These are phyloP conservation scores for Nakazawaea ambrosiae DNA, from an alignment of 805 yeast genomes.

Conservation along the genomic window DNA sequence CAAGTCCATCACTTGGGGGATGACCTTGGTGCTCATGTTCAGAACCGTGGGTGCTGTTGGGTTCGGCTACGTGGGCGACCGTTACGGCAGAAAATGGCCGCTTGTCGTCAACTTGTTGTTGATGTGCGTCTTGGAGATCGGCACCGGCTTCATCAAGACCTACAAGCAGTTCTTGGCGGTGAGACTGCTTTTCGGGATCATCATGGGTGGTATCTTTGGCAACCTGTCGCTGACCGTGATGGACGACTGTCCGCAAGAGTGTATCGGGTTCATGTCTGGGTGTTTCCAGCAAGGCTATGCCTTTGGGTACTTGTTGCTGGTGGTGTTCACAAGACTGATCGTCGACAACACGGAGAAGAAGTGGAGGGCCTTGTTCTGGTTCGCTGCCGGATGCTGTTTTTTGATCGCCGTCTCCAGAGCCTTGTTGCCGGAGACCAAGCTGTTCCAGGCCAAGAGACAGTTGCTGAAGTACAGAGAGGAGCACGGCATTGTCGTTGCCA, in stretches of 20 bases:
- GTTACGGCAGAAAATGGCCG: slow-evolving; percentile 57
- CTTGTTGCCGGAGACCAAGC: slow-evolving; percentile 44
- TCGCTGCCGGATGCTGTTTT: slow-evolving; percentile 53
- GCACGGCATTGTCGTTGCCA: slow-evolving; percentile 23
- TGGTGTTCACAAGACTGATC: slow-evolving; percentile 58
- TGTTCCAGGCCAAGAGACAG: slow-evolving; percentile 36
- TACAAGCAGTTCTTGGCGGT: slow-evolving; percentile 54
- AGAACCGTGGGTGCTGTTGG: slow-evolving; percentile 58
- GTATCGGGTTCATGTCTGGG: slow-evolving; percentile 57
- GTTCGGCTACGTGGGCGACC: slow-evolving; percentile 56
- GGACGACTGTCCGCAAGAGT: slow-evolving; percentile 44
- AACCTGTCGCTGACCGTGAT: slow-evolving; percentile 46
- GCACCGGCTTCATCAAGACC: slow-evolving; percentile 54
- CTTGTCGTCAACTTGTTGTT: slow-evolving; percentile 36
- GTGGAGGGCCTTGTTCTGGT: slow-evolving; percentile 67
- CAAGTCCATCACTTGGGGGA: slow-evolving; percentile 56
- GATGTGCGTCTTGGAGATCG: slow-evolving; percentile 50
- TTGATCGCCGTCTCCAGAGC: slow-evolving; percentile 35
- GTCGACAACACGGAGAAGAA: slow-evolving; percentile 42
- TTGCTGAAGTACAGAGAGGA: slow-evolving; percentile 23
- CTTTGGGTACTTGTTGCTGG: slow-evolving; percentile 60
- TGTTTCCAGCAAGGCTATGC: slow-evolving; percentile 79
- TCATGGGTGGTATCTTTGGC: slow-evolving; percentile 53
- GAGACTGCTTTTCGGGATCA: slow-evolving; percentile 54
- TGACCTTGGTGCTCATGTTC: slow-evolving; percentile 61